Base-by-base conservation (phyloP, 176 grass and related monocot species). In the Cocos nucifera region DNA sequence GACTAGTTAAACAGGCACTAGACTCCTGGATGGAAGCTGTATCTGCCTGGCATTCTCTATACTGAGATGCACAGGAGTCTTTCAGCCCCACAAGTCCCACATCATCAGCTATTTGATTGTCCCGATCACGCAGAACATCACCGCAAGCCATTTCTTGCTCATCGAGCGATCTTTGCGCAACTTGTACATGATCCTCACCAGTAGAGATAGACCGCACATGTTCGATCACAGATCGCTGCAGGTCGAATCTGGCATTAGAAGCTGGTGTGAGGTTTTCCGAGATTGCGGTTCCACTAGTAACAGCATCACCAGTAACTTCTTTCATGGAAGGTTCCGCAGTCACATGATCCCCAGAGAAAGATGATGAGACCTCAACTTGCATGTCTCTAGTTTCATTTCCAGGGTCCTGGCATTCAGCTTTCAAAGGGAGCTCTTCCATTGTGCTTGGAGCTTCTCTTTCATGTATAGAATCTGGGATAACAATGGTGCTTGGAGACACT, bases 101-200 rank as follows among this genome's bases (percentile, higher is more conserved):
- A n/a, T 29, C 35, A 19, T 51, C 48, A 51, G 17, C 44, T 15
- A 60, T 19, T 30, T 50, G 68, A 22, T 15, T 27, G 23, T 70
- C 56, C 51, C 59, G 17, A 18, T 26, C 19, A 15, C 6, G 59
- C 15, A 60, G 58, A 56, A 64, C 64, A 65, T 65, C 54, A 69
- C 35, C 56, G 73, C 28, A 56, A 62, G 52, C 54, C 49, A 19
- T 19, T 29, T 54, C 72, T 73, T 81, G 59, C 69, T 77, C 65
- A 65, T 27, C 49, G 19, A 65, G 77, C 58, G 69, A 59, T 68
- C 39, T 68, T 67, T 66, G 74, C 52, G 71, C 57, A 55, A 72
- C 28, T 16, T 58, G 62, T 51, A 21, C 44, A 71, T 64, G 61
- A 9, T 19, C 66, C 75, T 82, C 67, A 50, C 54, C 59, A 17